phyloP scores from a whole-genome alignment of 345 rosid species.

The Eucalyptus tenuipes region DNA sequence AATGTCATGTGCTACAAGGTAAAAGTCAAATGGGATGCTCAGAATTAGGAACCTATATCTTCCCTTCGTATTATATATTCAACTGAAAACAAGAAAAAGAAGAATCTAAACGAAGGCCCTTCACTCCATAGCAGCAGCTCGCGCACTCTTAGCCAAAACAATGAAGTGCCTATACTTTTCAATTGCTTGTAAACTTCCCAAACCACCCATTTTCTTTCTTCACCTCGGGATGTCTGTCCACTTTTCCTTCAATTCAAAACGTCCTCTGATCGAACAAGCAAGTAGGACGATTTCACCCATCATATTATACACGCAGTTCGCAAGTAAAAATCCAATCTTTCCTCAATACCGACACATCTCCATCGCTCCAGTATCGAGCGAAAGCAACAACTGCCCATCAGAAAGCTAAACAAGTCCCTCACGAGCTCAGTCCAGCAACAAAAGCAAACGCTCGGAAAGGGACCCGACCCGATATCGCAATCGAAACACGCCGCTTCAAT shows the following conservation, averaged over 20 bases:
- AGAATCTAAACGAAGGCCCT: not conserved
- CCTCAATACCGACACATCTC: not conserved
- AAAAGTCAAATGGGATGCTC: not conserved
- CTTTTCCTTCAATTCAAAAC: too few species aligned
- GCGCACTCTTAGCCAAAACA: not conserved
- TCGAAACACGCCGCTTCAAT: not conserved
- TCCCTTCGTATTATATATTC: not conserved
- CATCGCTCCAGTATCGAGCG: not conserved
- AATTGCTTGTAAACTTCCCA: not conserved
- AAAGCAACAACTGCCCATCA: not conserved
- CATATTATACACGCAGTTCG: not conserved
- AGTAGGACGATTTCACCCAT: not conserved
- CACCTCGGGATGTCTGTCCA: not conserved
- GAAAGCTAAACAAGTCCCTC: not conserved
- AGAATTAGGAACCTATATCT: not conserved
- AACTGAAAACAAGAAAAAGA: not conserved
- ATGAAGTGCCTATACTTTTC: not conserved
- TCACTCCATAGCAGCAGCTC: not conserved
- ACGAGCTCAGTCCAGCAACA: not conserved
- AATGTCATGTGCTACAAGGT: not conserved
- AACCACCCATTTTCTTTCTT: not conserved
- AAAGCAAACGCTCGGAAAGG: not conserved
- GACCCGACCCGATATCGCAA: not conserved
- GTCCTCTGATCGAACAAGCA: not conserved
- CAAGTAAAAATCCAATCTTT: not conserved